Conservation (phyloP, 2,329 filamentous ascomycete species). For the Leptographium wingfieldii region DNA sequence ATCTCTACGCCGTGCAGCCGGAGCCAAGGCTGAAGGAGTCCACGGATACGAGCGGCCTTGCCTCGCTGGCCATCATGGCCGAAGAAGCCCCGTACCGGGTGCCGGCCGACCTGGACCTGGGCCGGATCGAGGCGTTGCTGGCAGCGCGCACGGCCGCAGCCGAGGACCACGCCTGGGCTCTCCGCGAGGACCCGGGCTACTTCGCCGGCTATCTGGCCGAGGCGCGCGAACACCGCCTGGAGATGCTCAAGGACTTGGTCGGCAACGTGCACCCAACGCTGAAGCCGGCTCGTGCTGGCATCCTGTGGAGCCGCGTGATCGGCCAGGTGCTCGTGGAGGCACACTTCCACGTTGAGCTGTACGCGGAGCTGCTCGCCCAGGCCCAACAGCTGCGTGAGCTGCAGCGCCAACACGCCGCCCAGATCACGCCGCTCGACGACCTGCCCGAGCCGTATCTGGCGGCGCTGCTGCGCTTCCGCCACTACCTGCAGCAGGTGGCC, state of each 20-base stretch:
- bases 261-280: conserved; percentile 19
- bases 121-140: conserved; percentile 29
- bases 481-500: conserved; percentile 21
- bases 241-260: conserved; percentile 27
- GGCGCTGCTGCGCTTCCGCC: conserved; percentile 27
- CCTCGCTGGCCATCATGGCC: conserved; percentile 26
- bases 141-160: conserved; percentile 26
- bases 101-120: conserved; percentile 33
- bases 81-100: conserved; percentile 39
- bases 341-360: conserved; percentile 24
- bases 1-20: conserved; percentile 21
- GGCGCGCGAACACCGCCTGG: conserved; percentile 31
- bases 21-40: conserved; percentile 22
- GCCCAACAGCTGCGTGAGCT: conserved; percentile 17
- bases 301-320: conserved; percentile 29
- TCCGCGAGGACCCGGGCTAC: conserved; percentile 47
- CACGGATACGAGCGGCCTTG: conserved; percentile 19
- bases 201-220: conserved; percentile 33
- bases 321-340: conserved; percentile 19
- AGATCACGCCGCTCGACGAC: conserved; percentile 20
- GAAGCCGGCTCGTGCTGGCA: conserved; percentile 6
- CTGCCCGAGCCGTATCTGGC: conserved; percentile 26
- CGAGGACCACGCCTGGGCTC: conserved; percentile 40
- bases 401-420: conserved; percentile 19
- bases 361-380: conserved; percentile 24